Conservation (phyloP, 2,329 filamentous ascomycete genomes). For the Pestalotiopsis sp. region DNA sequence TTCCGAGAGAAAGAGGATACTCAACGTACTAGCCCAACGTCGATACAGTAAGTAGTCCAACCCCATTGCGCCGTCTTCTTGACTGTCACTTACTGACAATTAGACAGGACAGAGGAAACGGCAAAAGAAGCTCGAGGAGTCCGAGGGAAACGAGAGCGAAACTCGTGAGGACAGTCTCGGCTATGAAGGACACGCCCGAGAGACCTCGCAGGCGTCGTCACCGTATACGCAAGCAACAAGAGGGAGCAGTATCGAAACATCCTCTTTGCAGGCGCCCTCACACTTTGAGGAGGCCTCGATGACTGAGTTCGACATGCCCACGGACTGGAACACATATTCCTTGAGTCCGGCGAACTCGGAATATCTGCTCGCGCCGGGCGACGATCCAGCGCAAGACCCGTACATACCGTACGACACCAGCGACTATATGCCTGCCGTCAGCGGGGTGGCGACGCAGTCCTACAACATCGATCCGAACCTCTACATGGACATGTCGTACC, state of each 20-base stretch:
- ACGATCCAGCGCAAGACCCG: background rate
- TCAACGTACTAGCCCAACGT: conserved; percentile 58
- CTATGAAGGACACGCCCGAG: background rate
- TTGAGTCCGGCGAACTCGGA: background rate
- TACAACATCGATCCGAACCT: background rate
- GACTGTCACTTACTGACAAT: background rate
- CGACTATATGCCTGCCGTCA: background rate
- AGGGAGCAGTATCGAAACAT: background rate
- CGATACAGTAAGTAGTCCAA: conserved; percentile 45
- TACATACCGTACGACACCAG: background rate
- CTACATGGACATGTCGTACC: conserved; percentile 3
- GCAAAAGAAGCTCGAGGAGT: background rate
- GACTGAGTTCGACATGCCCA: background rate
- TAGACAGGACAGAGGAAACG: conserved; percentile 16
- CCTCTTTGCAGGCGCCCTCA: background rate
- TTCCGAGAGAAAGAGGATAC: conserved; percentile 52
- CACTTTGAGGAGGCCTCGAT: background rate
- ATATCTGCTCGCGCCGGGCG: background rate
- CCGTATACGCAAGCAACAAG: background rate
- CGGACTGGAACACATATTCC: background rate
- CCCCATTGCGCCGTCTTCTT: background rate
- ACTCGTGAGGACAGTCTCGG: background rate
- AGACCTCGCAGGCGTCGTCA: background rate
- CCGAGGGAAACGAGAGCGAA: background rate
- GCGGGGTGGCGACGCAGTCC: background rate